Conservation (phyloP, 148 eudicot genomes). For the Heliosperma pusillum region DNA sequence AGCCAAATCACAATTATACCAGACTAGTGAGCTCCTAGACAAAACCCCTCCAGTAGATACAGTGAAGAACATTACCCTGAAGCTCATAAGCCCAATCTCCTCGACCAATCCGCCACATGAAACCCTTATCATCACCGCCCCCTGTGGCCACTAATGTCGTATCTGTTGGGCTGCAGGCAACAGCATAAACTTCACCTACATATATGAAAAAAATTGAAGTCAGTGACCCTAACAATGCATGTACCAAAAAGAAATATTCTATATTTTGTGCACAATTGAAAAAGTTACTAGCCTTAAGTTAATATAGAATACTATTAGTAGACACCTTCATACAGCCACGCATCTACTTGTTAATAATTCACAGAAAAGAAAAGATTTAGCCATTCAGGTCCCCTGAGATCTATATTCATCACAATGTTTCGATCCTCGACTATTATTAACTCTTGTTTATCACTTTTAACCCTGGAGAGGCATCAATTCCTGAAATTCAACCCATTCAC, state of each 20-base stretch:
- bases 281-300: neutral
- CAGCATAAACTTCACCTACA: constrained; percentile 74
- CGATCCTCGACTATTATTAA: no score
- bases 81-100: constrained; percentile 95
- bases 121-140: constrained; percentile 94
- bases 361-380: neutral
- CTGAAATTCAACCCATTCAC: neutral
- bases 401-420: neutral
- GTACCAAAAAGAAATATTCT: neutral
- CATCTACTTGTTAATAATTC: neutral
- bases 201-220: neutral
- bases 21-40: neutral
- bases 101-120: constrained; percentile 78
- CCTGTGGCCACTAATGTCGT: constrained; percentile 86
- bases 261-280: neutral
- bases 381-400: neutral
- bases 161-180: constrained; percentile 84
- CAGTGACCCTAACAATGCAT: constrained; percentile 7
- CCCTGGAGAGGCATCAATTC: neutral
- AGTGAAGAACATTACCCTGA: constrained; percentile 44
- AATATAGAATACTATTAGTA: neutral
- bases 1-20: constrained; percentile 13
- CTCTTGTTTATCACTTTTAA: neutral
- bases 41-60: neutral
- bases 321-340: neutral